Evolutionary conservation across 306 rosid genomes (phyloP).

Genomic region (Cicer cuneatum): DNA sequence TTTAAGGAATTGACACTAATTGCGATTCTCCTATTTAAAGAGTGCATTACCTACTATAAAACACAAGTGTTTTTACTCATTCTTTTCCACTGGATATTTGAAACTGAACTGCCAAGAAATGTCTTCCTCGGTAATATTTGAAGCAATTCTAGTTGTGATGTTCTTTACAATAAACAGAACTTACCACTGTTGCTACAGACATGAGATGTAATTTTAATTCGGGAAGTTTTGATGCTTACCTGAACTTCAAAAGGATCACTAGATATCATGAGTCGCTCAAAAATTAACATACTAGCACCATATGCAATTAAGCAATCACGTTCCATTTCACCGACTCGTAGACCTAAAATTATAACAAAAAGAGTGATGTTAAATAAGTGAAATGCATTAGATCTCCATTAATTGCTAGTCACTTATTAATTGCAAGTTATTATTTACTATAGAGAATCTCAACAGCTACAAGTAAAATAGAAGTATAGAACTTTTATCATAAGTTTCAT

Average conservation of each 20-base stretch:
- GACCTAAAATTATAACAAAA: slow-evolving; percentile 56
- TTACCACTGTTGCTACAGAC: slow-evolving; percentile 6
- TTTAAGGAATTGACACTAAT: too few relatives aligned
- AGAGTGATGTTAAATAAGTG: slow-evolving; percentile 3
- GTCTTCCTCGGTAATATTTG: background rate
- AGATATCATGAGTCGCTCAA: slow-evolving; percentile 88
- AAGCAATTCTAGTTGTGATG: background rate
- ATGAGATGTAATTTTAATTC: slow-evolving; percentile 10
- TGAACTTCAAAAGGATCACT: slow-evolving; percentile 96
- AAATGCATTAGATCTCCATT: too few relatives aligned
- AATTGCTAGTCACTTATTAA: background rate
- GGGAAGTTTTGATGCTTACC: slow-evolving; percentile 50
- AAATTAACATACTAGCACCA: slow-evolving; percentile 95
- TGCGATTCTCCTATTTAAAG: background rate
- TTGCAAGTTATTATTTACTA: background rate
- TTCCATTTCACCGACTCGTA: slow-evolving; percentile 98
- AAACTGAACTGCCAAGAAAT: background rate
- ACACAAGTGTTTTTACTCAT: background rate
- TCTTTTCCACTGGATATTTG: background rate
- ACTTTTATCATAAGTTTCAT: background rate
- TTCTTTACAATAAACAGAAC: background rate
- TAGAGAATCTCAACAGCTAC: slow-evolving; percentile 13
- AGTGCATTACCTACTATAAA: background rate
- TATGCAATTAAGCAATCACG: slow-evolving; percentile 95
- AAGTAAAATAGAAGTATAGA: background rate